Conservation (phyloP, 257 asterid genomes). For the Cruciata laevipes region DNA sequence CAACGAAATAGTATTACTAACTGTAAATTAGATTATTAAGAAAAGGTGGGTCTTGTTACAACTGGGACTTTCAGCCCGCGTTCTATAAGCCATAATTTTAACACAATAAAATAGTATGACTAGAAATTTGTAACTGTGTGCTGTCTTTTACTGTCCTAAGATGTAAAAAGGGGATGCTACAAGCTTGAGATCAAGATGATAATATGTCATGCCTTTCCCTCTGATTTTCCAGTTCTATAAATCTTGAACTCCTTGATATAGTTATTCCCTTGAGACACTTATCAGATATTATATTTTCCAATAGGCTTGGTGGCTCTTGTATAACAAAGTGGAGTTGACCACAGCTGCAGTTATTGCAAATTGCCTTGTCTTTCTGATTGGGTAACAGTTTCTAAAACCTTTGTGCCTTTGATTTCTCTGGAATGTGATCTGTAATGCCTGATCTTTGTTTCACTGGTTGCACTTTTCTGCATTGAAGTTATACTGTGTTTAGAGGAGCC, state of each 20-base stretch:
- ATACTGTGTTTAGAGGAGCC: constrained; percentile 90
- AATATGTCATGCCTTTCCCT: not conserved
- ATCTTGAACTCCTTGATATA: not conserved
- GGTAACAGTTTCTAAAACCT: constrained; percentile 37
- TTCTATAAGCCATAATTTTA: not conserved
- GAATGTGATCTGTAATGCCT: constrained; percentile 7
- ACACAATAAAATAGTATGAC: not conserved
- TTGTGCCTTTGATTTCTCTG: constrained; percentile 1
- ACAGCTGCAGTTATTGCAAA: constrained; percentile 69
- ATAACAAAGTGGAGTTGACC: constrained; percentile 66
- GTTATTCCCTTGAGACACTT: not conserved
- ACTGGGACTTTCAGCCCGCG: not conserved
- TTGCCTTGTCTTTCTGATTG: constrained; percentile 66
- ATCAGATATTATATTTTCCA: constrained; percentile 18
- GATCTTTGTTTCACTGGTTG: constrained; percentile 14
- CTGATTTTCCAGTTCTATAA: not conserved
- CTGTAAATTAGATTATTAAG: not conserved
- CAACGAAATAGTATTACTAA: not conserved
- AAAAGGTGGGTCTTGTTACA: not conserved
- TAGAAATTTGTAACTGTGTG: no score
- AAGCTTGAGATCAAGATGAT: not conserved
- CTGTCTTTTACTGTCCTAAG: not conserved
- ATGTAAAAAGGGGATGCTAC: not conserved
- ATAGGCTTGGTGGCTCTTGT: constrained; percentile 96
- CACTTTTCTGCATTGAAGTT: constrained; percentile 43